Evolutionary conservation across 148 eudicot genomes (phyloP).

Genomic region (Rhododendron henanense): DNA sequence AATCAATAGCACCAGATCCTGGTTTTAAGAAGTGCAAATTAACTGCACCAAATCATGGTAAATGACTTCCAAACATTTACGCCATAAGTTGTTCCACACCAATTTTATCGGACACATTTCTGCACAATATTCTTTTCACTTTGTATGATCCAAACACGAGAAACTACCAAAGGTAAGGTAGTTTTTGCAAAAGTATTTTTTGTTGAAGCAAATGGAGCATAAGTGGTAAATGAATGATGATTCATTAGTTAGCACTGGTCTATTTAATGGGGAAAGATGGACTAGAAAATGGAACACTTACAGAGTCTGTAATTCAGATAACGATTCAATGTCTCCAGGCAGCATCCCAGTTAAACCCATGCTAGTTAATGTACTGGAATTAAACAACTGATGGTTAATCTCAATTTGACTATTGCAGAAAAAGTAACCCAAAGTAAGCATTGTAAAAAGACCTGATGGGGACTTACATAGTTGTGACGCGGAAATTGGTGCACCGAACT

Average conservation of each 20-base stretch:
- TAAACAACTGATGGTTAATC: neutral
- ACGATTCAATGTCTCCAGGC: conserved; percentile 49
- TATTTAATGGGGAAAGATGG: neutral
- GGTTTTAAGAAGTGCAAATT: neutral
- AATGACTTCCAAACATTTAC: neutral
- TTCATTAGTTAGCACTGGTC: neutral
- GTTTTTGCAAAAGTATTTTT: neutral
- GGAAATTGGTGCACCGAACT: conserved; percentile 42
- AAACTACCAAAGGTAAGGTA: neutral
- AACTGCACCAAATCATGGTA: neutral
- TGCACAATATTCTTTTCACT: neutral
- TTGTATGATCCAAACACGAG: neutral
- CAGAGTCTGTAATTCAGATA: conserved; percentile 60
- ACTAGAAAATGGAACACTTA: conserved; percentile 28
- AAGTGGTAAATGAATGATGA: neutral
- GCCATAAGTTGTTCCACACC: neutral
- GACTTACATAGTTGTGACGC: conserved; percentile 54
- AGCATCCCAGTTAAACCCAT: conserved; percentile 55
- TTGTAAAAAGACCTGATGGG: neutral
- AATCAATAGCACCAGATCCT: neutral
- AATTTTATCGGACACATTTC: neutral
- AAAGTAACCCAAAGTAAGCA: neutral
- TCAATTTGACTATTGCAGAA: neutral
- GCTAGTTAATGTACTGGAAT: conserved; percentile 57
- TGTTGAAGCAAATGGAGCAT: neutral